Evolutionary conservation across 148 eudicot species (phyloP).

Genomic region (Silene latifolia): DNA sequence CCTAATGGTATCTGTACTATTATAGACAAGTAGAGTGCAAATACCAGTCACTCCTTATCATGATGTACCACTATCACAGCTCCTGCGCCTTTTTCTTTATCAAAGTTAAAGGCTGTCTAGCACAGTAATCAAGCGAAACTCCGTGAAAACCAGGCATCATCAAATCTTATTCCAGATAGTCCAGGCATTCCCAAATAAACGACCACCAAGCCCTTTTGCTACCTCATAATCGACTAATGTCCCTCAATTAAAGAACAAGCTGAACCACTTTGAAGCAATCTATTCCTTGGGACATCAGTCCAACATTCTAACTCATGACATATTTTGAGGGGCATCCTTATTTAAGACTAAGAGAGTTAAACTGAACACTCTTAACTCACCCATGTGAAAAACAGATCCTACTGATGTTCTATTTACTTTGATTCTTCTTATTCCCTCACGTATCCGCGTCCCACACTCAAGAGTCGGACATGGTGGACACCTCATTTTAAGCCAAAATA

Average conservation of each 20-base stretch:
- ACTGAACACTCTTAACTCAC: no score
- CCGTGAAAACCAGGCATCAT: not conserved
- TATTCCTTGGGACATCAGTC: not conserved
- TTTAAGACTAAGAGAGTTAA: no score
- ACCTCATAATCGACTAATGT: not conserved
- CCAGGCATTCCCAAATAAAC: not conserved
- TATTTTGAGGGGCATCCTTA: no score
- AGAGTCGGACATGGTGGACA: no score
- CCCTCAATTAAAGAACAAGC: not conserved
- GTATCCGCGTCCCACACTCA: no score
- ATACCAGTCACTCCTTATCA: not conserved
- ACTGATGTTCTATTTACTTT: no score
- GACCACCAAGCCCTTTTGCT: not conserved
- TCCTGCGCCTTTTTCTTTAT: not conserved
- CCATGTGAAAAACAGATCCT: no score
- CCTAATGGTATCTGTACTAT: not conserved
- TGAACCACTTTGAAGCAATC: not conserved
- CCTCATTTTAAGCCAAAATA: no score
- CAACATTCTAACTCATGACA: not conserved
- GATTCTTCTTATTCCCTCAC: no score
- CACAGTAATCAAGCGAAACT: not conserved
- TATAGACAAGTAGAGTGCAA: not conserved
- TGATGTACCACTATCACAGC: not conserved
- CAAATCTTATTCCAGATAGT: not conserved
- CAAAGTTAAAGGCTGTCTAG: not conserved